Evolutionary conservation across 345 rosid genomes (phyloP).

Genomic region (Eucalyptus viminalis): DNA sequence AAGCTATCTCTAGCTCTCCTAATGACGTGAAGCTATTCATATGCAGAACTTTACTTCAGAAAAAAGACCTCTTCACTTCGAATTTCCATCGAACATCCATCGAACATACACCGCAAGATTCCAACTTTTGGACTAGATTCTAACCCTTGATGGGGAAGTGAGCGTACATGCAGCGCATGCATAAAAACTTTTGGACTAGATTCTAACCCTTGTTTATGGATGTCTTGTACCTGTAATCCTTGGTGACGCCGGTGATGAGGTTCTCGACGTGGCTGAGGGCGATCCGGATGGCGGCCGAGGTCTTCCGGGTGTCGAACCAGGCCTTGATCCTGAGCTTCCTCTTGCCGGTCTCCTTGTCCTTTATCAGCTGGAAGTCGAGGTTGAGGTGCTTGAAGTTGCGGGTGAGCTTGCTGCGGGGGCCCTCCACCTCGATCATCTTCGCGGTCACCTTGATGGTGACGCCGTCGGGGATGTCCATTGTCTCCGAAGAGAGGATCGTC

Average conservation of each 20-base stretch:
- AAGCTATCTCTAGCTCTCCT: background rate
- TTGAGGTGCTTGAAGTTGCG: constrained; percentile 40
- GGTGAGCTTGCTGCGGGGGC: constrained; percentile 18
- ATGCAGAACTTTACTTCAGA: background rate
- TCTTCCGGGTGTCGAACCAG: constrained; percentile 9
- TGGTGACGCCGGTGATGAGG: constrained; percentile 21
- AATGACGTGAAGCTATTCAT: background rate
- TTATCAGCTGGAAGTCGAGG: constrained; percentile 31
- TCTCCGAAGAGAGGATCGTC: constrained; percentile 28
- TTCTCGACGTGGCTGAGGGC: constrained; percentile 52
- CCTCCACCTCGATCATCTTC: constrained; percentile 27
- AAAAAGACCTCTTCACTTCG: background rate
- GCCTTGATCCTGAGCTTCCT: constrained; percentile 10
- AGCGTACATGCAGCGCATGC: constrained; percentile 63
- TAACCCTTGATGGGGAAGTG: constrained; percentile 65
- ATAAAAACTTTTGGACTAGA: too few species aligned
- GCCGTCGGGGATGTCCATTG: constrained; percentile 32
- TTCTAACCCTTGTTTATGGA: too few species aligned
- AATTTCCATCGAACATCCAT: background rate
- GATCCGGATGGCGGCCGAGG: constrained; percentile 14
- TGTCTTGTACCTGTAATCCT: constrained; percentile 62
- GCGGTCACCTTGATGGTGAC: constrained; percentile 22
- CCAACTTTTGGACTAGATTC: background rate
- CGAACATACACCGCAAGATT: background rate
- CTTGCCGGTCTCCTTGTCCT: constrained; percentile 4